phyloP scores from a whole-genome alignment of 441 rosid genomes.

The Brassica hybrid region DNA sequence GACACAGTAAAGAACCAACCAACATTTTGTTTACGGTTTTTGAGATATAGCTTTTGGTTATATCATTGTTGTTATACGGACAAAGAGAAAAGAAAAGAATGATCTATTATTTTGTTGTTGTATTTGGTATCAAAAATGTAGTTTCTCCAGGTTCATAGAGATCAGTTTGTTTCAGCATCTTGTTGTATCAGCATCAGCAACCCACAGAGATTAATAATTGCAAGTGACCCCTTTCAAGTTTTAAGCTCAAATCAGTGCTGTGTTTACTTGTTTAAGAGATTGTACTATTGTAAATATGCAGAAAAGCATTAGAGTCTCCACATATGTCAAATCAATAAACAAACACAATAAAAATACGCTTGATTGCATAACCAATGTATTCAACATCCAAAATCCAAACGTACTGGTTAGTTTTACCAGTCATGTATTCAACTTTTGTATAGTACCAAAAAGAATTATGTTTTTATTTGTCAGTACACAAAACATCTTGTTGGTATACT shows the following conservation, averaged over 20 bases:
- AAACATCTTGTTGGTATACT: conserved; percentile 13
- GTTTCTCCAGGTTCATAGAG: conserved; percentile 30
- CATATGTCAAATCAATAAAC: not conserved
- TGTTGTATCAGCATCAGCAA: conserved; percentile 26
- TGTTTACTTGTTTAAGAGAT: too few species aligned
- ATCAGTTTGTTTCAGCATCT: conserved; percentile 22
- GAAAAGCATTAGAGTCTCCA: not conserved
- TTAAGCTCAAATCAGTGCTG: too few species aligned
- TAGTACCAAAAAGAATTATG: not conserved
- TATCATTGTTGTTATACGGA: not conserved
- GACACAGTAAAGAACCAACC: conserved; percentile 37
- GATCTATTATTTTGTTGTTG: too few species aligned
- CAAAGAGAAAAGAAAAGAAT: too few species aligned
- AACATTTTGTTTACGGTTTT: conserved; percentile 30
- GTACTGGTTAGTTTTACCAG: conserved; percentile 13
- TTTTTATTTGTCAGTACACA: conserved; percentile 15
- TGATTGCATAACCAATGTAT: not conserved
- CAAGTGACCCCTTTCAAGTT: not conserved
- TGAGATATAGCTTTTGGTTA: conserved; percentile 34
- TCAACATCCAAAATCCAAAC: conserved; percentile 4
- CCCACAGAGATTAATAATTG: conserved; percentile 30
- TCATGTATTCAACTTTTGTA: conserved; percentile 9
- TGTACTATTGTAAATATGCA: not conserved
- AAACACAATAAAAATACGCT: not conserved
- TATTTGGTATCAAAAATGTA: conserved; percentile 26